Conservation (phyloP, 2,329 filamentous ascomycete genomes). For the Colletotrichum eleusines region DNA sequence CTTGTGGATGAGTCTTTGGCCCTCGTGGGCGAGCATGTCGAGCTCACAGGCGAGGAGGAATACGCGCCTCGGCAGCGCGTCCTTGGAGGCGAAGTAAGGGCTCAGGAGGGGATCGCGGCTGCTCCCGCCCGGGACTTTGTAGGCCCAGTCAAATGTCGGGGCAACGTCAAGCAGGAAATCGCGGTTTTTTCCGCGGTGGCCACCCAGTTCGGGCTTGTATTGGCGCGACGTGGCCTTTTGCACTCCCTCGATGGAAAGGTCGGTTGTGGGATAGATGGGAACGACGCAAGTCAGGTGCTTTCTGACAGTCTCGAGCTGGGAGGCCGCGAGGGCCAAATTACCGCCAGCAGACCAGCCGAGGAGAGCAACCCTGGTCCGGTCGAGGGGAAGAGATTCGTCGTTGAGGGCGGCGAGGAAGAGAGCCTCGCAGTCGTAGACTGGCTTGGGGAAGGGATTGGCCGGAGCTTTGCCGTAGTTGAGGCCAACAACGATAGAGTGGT, state of each 20-base stretch:
- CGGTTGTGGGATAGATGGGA: slow-evolving; percentile 57
- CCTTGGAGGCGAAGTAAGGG: slow-evolving; percentile 49
- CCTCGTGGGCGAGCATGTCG: slow-evolving; percentile 56
- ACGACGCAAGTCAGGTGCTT: slow-evolving; percentile 51
- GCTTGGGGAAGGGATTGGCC: slow-evolving; percentile 55
- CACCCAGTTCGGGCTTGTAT: slow-evolving; percentile 45
- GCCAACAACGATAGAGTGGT: slow-evolving; percentile 58
- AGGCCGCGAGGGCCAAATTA: slow-evolving; percentile 58
- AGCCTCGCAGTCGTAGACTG: slow-evolving; percentile 59
- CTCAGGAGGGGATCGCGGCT: slow-evolving; percentile 50
- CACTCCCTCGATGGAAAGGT: slow-evolving; percentile 48
- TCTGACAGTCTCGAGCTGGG: slow-evolving; percentile 54
- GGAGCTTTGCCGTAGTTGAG: slow-evolving; percentile 64
- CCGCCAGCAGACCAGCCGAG: slow-evolving; percentile 65
- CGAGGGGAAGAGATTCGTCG: slow-evolving; percentile 59
- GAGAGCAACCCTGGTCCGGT: slow-evolving; percentile 55
- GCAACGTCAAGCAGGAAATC: slow-evolving; percentile 43
- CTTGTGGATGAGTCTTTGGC: slow-evolving; percentile 52
- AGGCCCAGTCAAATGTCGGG: slow-evolving; percentile 50
- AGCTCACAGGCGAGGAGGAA: slow-evolving; percentile 54
- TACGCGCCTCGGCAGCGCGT: slow-evolving; percentile 51
- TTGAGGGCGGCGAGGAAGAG: slow-evolving; percentile 56
- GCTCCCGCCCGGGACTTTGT: slow-evolving; percentile 48
- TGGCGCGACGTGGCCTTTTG: slow-evolving; percentile 45
- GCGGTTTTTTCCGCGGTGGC: slow-evolving; percentile 38